Conservation (phyloP, 495 filamentous ascomycete species). For the Penicillium ochrochloron region DNA sequence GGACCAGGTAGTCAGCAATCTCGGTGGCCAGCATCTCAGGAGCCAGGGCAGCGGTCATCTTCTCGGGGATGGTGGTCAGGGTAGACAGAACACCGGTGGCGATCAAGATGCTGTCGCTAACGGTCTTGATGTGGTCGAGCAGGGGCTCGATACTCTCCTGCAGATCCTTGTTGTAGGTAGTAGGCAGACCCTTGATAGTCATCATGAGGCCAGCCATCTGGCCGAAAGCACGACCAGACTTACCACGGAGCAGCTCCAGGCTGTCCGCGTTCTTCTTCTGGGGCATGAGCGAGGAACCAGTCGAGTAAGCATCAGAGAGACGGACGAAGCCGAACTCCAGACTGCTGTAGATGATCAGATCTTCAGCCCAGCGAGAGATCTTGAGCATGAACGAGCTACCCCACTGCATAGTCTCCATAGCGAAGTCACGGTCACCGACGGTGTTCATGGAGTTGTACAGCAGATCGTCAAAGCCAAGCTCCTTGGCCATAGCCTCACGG, state of each 20-base stretch:
- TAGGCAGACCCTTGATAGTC: constrained; percentile 85
- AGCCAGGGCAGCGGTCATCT: constrained; percentile 77
- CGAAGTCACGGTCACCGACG: constrained; percentile 87
- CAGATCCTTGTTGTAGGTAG: constrained; percentile 93
- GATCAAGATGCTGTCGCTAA: constrained; percentile 84
- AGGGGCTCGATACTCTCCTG: constrained; percentile 90
- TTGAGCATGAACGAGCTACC: constrained; percentile 82
- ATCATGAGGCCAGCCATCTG: constrained; percentile 88
- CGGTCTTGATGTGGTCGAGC: constrained; percentile 86
- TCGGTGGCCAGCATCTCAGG: constrained; percentile 82
- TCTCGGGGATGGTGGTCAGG: constrained; percentile 67
- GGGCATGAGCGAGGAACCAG: constrained; percentile 86
- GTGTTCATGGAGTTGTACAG: constrained; percentile 84
- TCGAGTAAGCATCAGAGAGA: constrained; percentile 84
- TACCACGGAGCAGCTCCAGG: constrained; percentile 86
- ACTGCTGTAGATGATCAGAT: constrained; percentile 85
- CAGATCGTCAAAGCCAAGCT: constrained; percentile 84
- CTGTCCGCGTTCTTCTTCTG: constrained; percentile 83
- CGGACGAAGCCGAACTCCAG: constrained; percentile 83
- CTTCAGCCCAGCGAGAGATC: constrained; percentile 85
- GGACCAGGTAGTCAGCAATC: constrained; percentile 88
- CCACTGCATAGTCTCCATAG: constrained; percentile 92
- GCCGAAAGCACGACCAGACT: constrained; percentile 82
- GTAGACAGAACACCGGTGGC: constrained; percentile 76
- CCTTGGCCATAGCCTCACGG: constrained; percentile 82